Base-by-base conservation (phyloP, 306 rosid species). In the Glycine tomentella region DNA sequence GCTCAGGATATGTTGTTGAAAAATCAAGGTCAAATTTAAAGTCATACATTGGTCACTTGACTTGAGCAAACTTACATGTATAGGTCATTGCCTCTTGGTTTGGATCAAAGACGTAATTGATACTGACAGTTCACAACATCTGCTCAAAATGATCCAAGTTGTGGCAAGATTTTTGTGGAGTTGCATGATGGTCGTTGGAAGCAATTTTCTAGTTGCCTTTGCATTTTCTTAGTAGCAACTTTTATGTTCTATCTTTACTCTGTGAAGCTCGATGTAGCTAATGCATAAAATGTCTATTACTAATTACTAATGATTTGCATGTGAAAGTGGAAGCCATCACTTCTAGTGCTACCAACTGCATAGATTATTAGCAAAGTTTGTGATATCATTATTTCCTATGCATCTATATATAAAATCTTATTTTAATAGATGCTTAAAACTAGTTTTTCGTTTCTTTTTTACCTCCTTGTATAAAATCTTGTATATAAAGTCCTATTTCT, bases 141-240 rank as follows among this genome's bases (percentile, higher is more conserved):
- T 85, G 70, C 87, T 78, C 92, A 49, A 51, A 89, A 84, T 82
- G 97, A 93, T 82, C 97, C 96, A 14, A 94, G 96, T 76, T 87
- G 91, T 86, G 92, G 94, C 51, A 88, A 96, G 90, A 88, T 93
- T 50, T 93, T 93, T 80, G 88, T 93, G 85, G 96, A 93, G 86
- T 78, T 88, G 78, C 84, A 79, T 45, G 92, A 83, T 17, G 90
- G 96, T 75, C 72, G 66, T 45, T 93, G 97, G 97, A 87, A 89
- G 86, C 85, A 67, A 81, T 77, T 64, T 42, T 14, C 72, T 16
- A 55, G 84, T 75, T 44, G 44, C 40, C 50, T 62, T 52, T 33
- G 59, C 74, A 72, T 79, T 62, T 65, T 36, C 40, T 36, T 36
- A 1, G 40, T 36, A 36, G 3, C 2, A 4, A 78, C 62, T 75